Percentiles rank a stretch among this genome's conserved stretches.
These are phyloP conservation scores for Aureobasidium sp. DNA, from an alignment of 2,329 filamentous ascomycete genomes.

Conservation along the genomic window DNA sequence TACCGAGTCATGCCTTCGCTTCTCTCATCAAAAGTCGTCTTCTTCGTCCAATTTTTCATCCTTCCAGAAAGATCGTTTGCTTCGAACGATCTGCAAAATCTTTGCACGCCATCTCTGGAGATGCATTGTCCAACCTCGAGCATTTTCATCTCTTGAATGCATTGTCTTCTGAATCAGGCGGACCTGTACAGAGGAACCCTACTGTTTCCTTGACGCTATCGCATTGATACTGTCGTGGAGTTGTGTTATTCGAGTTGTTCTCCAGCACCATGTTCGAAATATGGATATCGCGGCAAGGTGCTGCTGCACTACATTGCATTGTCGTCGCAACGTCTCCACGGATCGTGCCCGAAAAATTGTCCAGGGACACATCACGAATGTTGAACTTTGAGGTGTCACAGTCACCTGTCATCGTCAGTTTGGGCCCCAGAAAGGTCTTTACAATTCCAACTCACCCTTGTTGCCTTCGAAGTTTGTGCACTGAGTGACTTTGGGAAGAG, in stretches of 20 bases:
- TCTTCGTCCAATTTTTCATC: not conserved
- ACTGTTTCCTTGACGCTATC: conserved; percentile 20
- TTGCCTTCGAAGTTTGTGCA: conserved; percentile 23
- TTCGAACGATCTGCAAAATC: not conserved
- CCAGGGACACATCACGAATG: conserved; percentile 27
- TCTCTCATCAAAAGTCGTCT: not conserved
- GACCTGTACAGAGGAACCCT: conserved; percentile 24
- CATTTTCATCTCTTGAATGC: not conserved
- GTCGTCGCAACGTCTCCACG: conserved; percentile 20
- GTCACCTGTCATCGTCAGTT: conserved; percentile 15
- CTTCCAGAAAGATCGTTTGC: not conserved
- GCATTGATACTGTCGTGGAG: conserved; percentile 21
- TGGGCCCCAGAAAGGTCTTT: too few species aligned
- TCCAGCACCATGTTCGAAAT: conserved; percentile 19
- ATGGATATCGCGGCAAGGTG: conserved; percentile 24
- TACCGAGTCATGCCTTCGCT: not conserved
- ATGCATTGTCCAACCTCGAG: not conserved
- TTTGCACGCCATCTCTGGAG: not conserved
- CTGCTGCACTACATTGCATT: conserved; percentile 25
- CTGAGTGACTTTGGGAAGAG: conserved; percentile 20
- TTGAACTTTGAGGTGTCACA: conserved; percentile 33
- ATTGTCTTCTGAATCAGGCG: not conserved
- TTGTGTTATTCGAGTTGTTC: conserved; percentile 18
- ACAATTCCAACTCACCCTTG: not conserved
- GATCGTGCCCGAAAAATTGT: conserved; percentile 26